phyloP scores from a whole-genome alignment of 148 eudicot species.

The Silene conica region DNA sequence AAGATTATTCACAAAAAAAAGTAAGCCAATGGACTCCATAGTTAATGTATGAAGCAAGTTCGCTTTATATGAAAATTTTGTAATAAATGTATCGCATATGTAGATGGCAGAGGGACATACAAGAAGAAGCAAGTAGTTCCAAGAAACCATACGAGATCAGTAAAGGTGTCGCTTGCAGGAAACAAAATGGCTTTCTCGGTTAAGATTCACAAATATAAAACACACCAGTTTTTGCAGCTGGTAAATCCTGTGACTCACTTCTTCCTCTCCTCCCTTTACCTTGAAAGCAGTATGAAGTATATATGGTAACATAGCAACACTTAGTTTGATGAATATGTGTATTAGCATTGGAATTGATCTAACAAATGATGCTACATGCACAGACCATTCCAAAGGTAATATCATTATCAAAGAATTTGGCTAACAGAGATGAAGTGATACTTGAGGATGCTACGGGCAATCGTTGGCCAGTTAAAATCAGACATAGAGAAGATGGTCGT shows the following conservation, averaged over 20 bases:
- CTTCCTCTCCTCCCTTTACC: no score
- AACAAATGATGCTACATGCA: constrained; percentile 11
- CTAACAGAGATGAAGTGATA: constrained; percentile 17
- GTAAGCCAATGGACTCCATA: constrained; percentile 24
- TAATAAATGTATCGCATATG: background rate
- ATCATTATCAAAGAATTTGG: constrained; percentile 12
- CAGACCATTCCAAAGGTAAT: constrained; percentile 26
- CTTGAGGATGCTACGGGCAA: constrained; percentile 19
- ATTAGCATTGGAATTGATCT: background rate
- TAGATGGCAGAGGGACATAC: constrained; percentile 18
- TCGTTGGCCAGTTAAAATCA: constrained; percentile 21
- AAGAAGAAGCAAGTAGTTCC: constrained; percentile 13
- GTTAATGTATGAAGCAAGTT: background rate
- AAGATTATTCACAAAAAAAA: constrained; percentile 9
- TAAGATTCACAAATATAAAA: constrained; percentile 21
- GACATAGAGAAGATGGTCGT: constrained; percentile 19
- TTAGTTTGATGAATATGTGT: no score
- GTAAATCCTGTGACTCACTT: constrained; percentile 9
- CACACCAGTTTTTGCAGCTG: constrained; percentile 19
- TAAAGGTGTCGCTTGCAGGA: constrained; percentile 10
- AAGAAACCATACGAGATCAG: constrained; percentile 1
- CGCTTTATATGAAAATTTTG: background rate
- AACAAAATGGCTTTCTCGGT: constrained; percentile 20
- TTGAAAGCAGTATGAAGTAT: background rate
- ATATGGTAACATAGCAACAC: no score